These are phyloP conservation scores for Entomortierella lignicola DNA, from an alignment of 192 early-diverging fungal genomes.

Conservation along the genomic window DNA sequence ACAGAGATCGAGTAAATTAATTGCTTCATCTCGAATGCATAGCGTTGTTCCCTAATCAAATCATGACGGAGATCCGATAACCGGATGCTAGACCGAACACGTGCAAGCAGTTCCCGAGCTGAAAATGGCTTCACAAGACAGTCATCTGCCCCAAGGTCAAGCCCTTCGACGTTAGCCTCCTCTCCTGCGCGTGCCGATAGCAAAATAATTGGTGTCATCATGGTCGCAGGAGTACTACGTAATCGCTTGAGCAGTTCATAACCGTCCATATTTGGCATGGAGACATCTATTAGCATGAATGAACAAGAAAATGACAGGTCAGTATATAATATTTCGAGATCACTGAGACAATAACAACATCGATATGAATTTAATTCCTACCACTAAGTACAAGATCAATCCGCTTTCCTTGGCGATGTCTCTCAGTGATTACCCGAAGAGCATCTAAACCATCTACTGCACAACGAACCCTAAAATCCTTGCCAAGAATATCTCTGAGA, in stretches of 20 bases:
- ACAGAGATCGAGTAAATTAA: slow-evolving; percentile 53
- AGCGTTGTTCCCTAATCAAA: slow-evolving; percentile 48
- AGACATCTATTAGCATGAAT: slow-evolving; percentile 61
- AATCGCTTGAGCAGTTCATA: slow-evolving; percentile 60
- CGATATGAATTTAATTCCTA: slow-evolving; percentile 14
- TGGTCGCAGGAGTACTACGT: slow-evolving; percentile 38
- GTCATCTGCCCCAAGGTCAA: slow-evolving; percentile 69
- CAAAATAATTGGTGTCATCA: slow-evolving; percentile 66
- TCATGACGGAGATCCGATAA: slow-evolving; percentile 57
- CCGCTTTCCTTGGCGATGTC: slow-evolving; percentile 35
- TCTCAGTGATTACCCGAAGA: slow-evolving; percentile 32
- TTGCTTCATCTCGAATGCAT: slow-evolving; percentile 52
- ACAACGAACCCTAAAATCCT: slow-evolving; percentile 46
- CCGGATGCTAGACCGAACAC: slow-evolving; percentile 65
- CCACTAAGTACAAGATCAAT: slow-evolving; percentile 57
- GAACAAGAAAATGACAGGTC: no score
- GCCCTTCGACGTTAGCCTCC: slow-evolving; percentile 60
- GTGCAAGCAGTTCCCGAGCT: slow-evolving; percentile 63
- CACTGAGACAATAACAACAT: no score
- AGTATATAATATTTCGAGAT: no score
- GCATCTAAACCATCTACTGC: slow-evolving; percentile 56
- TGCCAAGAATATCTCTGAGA: slow-evolving; percentile 39
- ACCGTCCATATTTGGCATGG: slow-evolving; percentile 75
- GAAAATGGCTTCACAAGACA: slow-evolving; percentile 65
- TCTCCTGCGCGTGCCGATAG: slow-evolving; percentile 67